Evolutionary conservation across 345 rosid genomes (phyloP).

Genomic region (Pelargonium nanum): DNA sequence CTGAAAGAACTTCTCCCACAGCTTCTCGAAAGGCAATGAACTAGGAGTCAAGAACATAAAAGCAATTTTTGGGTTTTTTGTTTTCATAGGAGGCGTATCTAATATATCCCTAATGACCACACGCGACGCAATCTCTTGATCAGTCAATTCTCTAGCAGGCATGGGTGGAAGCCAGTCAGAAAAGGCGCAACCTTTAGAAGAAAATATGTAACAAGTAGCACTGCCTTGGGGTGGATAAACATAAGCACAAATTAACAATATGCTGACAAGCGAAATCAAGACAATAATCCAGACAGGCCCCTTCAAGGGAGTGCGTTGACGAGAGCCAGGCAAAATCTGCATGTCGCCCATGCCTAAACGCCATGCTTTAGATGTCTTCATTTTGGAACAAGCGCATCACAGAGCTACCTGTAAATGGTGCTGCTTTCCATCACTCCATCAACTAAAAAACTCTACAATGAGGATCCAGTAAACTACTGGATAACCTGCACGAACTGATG

Average conservation of each 20-base stretch:
- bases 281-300: slow-evolving; percentile 80
- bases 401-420: slow-evolving; percentile 7
- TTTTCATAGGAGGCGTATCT: slow-evolving; percentile 34
- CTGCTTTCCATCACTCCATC: not conserved
- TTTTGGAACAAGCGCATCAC: slow-evolving; percentile 22
- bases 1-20: slow-evolving; percentile 82
- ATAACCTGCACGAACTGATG: not conserved
- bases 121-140: slow-evolving; percentile 70
- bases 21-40: slow-evolving; percentile 80
- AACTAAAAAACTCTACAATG: not conserved
- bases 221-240: slow-evolving; percentile 72
- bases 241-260: slow-evolving; percentile 60
- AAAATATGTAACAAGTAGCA: slow-evolving; percentile 67
- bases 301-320: slow-evolving; percentile 54
- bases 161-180: slow-evolving; percentile 86
- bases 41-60: slow-evolving; percentile 88
- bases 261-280: slow-evolving; percentile 55
- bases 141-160: slow-evolving; percentile 64
- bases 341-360: slow-evolving; percentile 57
- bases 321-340: slow-evolving; percentile 54
- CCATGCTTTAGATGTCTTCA: slow-evolving; percentile 72
- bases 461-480: not conserved
- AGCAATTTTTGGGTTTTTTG: slow-evolving; percentile 63
- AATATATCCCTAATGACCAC: slow-evolving; percentile 65
- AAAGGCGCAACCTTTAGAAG: slow-evolving; percentile 75